Base-by-base conservation (phyloP, 202 grass and related monocot genomes). In the Zizania palustris region DNA sequence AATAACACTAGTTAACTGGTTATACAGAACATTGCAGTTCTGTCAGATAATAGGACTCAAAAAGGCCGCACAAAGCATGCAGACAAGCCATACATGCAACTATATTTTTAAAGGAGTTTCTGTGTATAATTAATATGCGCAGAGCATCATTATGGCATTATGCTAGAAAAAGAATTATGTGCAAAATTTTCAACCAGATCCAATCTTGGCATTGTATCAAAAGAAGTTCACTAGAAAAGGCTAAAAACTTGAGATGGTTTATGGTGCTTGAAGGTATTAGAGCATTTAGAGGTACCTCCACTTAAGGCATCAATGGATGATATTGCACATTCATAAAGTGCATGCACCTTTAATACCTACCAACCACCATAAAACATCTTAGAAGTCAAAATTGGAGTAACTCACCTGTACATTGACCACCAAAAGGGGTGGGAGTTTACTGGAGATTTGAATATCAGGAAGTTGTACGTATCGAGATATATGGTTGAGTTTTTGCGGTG, bases 331-430 rank as follows among this genome's bases (percentile, higher is more conserved):
- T 54, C n/a, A 54, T 54, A 54, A 54, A 6, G 7, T 18, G 3
- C n/a, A 54, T 54, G 51, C 11, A 19, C n/a, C 51, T 54, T 15
- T 54, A 54, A 5, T 13, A 7, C 16, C 51, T 54, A 18, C n/a
- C 51, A 15, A 54, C 16, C n/a, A 54, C 16, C 13, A 0, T 7
- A 19, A 46, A 54, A 54, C 50, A 54, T 7, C 50, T 54, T 16
- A 54, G 16, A 50, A 54, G 5, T 54, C n/a, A 54, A n/a, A 54
- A 54, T 19, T 19, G 51, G 16, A n/a, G n/a, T 19, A 54, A 64
- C 56, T 35, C 53, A 93, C 96, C 92, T 99, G 96, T 88, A 95
- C 71, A 87, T 99, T 99, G 56, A 99, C 96, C 50, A 99, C 85
- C 78, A 99, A 87, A 80, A 99, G 84, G 57, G 83, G 71, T 60